Base-by-base conservation (phyloP, 768 basidiomycete genomes). In the Cantharellus anzutake region DNA sequence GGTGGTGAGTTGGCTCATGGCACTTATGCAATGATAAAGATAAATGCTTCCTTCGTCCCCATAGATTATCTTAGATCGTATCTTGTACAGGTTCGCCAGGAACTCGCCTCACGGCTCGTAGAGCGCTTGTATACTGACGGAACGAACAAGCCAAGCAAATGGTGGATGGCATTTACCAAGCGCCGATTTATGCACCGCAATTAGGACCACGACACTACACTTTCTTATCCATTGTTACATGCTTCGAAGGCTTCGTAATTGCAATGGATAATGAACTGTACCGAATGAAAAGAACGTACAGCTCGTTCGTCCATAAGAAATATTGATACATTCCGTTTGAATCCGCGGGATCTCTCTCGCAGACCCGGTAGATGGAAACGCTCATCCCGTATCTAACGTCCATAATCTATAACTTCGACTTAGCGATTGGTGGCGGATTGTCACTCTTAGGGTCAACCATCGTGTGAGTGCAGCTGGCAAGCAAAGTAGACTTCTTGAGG, bases 111-210 rank as follows among this genome's bases (percentile, higher is more conserved):
- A 4, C 80, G 96, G 39, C 72, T 99, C 56, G 80, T 91, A 11
- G 91, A 93, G 67, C 77, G 81, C 57, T 74, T 99, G 56, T 99
- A 99, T 70, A 88, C 83, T 42, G 90, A 94, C 69, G 92, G 92
- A 3, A 84, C 86, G 2, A 84, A 84, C 60, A 93, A 88, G 70
- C 93, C 96, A 3, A 96, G 86, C 76, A 99, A 99, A 71, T 99
- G 96, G 96, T 99, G 96, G 96, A 94, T 97, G 90, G 86, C 88
- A 29, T 99, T 98, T 81, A 91, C 93, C 72, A 97, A 96, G 79
- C 80, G 93, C 68, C 80, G 88, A 35, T 91, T 91, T 79, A 91
- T 91, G 88, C 88, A 89, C 73, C 82, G 88, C 68, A 89, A 86
- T 70, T 70, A 90, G 69, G 83, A 81, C 20, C 20, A 29, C 20